A percentile compares a stretch with the other conserved stretches of the same genome.
Conservation (phyloP, 2,329 filamentous ascomycete species). For the Teratosphaeria zuluensis region DNA sequence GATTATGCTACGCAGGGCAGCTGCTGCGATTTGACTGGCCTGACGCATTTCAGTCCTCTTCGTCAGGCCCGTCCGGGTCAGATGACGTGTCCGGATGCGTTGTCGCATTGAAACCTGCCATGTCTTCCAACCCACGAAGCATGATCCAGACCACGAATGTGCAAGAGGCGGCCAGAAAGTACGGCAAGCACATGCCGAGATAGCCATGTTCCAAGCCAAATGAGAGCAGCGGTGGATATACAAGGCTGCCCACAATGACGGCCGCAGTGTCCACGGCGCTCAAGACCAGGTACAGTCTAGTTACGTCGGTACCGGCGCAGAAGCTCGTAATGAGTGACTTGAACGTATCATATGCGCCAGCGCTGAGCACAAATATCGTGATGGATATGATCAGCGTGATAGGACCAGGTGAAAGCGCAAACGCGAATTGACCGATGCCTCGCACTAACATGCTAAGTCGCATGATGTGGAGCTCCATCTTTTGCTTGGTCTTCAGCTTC, state of each 20-base stretch:
- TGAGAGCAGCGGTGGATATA: background rate
- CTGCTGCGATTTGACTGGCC: background rate
- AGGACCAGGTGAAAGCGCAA: background rate
- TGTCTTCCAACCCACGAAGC: background rate
- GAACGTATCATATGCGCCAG: background rate
- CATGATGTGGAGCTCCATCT: background rate
- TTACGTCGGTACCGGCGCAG: background rate
- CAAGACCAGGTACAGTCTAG: background rate
- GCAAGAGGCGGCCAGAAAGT: background rate
- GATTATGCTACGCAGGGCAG: no score
- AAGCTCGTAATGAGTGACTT: background rate
- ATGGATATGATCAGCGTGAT: background rate
- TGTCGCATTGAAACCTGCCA: background rate
- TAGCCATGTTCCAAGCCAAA: background rate
- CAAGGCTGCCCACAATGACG: background rate
- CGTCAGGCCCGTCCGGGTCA: background rate
- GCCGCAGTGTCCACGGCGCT: background rate
- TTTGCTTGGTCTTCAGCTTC: background rate
- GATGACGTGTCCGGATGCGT: background rate
- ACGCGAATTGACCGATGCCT: background rate
- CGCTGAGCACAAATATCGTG: background rate
- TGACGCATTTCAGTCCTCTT: no score
- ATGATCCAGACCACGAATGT: background rate
- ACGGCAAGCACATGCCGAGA: background rate
- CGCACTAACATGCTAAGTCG: background rate